Evolutionary conservation across 2,329 filamentous ascomycete genomes (phyloP), one percentile per base, ranked within the genome.

Genomic region (Botrytis cinerea): DNA sequence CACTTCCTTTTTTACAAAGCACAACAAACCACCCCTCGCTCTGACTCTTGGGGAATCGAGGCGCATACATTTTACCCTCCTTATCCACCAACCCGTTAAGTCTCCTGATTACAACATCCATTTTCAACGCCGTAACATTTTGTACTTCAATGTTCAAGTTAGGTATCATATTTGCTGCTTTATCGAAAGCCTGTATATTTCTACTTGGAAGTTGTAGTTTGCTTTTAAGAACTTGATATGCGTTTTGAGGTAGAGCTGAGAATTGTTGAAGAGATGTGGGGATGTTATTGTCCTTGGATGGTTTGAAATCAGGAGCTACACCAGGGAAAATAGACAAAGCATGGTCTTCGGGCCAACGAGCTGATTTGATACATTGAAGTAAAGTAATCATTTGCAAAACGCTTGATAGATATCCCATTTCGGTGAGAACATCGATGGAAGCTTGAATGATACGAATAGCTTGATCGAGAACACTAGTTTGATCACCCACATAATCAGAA

Each of bases 401-500:
- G 73, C 92, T 94, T 32, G 91, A 92, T 8, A 94, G 84, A 80
- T 92, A 91, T 18, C 93, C 93, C n/a, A 97, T 83, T 82, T 99
- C 97, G 0, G 95, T 93, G 74, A 98, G 87, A 16, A 98, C 92
- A 81, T 99, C 97, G 79, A 99, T 95, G 9, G 92, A 93, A 1
- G 96, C 97, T 82, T 99, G 96, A 48, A 98, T 91, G 81, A 99
- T 96, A 88, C 96, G 96, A 74, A 99, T 96, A 9, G 94, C 93
- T 82, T 99, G 96, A 82, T 99, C 96, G 1, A 99, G 87, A 4
- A 99, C 96, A 71, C 89, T 91, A 18, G 89, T 91, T 83, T 97
- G 93, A 82, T 99, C 96, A 78, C 96, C 96, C 4, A 99, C 94
- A 80, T 99, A 99, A 86, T 99, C 96, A 0, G 93, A 92, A 73